Base-by-base conservation (phyloP, 2,329 filamentous ascomycete species). In the Fusarium pseudoanthophilum region DNA sequence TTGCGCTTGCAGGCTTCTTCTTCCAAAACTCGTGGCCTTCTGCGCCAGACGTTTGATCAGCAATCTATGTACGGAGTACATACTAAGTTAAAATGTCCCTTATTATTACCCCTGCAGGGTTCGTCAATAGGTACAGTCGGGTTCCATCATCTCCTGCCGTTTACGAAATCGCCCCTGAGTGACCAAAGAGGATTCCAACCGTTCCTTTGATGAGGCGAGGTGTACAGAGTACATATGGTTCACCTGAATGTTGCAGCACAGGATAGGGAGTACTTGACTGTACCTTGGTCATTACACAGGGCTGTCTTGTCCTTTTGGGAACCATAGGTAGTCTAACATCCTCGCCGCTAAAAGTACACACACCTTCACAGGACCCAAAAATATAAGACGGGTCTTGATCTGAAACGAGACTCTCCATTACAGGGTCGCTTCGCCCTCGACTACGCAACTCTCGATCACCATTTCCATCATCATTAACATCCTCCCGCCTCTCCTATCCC, bases 191-290 rank as follows among this genome's bases (percentile, higher is more conserved):
- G 60, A 55, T 66, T 46, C 59, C 46, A 69, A 57, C 64, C 64
- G 64, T 65, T 72, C 60, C 63, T 62, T 55, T 60, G 67, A 56
- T 66, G 40, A 49, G 20, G n/a, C 26, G 24, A 48, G 40, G 30
- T 21, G 40, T 49, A 37, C 36, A 9, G 36, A 37, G 16, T 37
- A 26, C 26, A 26, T 26, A 26, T 73, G 60, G 72, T 72, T 69
- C 59, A 69, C 75, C 75, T 76, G 72, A 77, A 77, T 61, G 60
- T 56, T 66, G 67, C 73, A 77, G 73, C 65, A 48, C 21, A 64
- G 36, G 26, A 26, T 30, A 13, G 24, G n/a, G 16, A 52, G 30
- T 36, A 52, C 30, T 24, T n/a, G 21, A 24, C 40, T 48, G 18
- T 34, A 21, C 26, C 18, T 48, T 46, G 15, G 20, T 28, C 4